phyloP scores from a whole-genome alignment of 192 early-diverging fungal species.

The Backusella westeae region DNA sequence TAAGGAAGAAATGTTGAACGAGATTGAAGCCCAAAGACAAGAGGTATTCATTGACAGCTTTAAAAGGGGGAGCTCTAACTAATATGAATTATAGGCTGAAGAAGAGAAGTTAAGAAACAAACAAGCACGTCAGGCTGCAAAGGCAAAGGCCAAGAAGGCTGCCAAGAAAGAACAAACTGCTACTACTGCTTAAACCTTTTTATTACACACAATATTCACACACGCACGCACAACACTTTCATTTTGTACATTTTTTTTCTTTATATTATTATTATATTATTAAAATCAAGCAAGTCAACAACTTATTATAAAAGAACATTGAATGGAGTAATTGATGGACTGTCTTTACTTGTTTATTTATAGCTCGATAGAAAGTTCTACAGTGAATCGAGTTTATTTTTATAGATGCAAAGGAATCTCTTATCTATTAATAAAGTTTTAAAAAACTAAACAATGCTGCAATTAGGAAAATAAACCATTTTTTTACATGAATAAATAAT shows the following conservation, averaged over 20 bases:
- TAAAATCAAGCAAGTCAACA: background rate
- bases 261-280: background rate
- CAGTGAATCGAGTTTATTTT: too few relatives aligned
- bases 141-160: constrained; percentile 18
- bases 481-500: too few relatives aligned
- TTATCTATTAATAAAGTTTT: too few relatives aligned
- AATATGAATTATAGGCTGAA: constrained; percentile 2
- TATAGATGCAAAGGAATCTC: too few relatives aligned
- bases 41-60: constrained; percentile 19
- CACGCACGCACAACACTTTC: background rate
- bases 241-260: background rate
- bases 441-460: too few relatives aligned
- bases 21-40: constrained; percentile 41
- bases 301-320: background rate
- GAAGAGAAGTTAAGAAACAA: constrained; percentile 20
- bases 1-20: constrained; percentile 45
- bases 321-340: too few relatives aligned
- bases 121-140: constrained; percentile 16
- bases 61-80: background rate
- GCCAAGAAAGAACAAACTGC: background rate
- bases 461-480: too few relatives aligned
- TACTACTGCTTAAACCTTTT: background rate
- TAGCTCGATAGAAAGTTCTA: too few relatives aligned
- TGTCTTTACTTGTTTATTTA: too few relatives aligned
- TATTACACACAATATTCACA: background rate